Evolutionary conservation across 2,329 filamentous ascomycete species (phyloP).

Genomic region (Aspergillus versicolor): DNA sequence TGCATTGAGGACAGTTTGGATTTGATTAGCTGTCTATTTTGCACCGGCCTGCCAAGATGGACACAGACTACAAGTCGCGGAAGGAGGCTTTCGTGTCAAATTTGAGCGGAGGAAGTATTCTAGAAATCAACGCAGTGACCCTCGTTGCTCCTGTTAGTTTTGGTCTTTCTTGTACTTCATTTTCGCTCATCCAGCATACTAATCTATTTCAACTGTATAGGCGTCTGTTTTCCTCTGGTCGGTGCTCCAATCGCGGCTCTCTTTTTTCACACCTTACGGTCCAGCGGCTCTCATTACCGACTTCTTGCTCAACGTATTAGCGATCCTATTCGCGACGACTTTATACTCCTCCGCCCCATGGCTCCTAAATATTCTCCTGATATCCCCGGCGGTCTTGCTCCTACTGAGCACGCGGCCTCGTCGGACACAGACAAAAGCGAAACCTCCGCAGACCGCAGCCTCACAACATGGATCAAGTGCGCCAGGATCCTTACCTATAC

Average conservation of each 20-base stretch:
- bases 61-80: slow-evolving; percentile 73
- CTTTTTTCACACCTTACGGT: slow-evolving; percentile 77
- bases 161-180: background rate
- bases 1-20: background rate
- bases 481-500: slow-evolving; percentile 66
- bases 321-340: slow-evolving; percentile 80
- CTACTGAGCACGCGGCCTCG: slow-evolving; percentile 44
- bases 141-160: slow-evolving; percentile 75
- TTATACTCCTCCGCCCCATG: slow-evolving; percentile 75
- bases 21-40: background rate
- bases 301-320: slow-evolving; percentile 81
- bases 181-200: slow-evolving; percentile 4
- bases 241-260: slow-evolving; percentile 76
- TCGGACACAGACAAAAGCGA: slow-evolving; percentile 34
- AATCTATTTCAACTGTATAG: slow-evolving; percentile 47
- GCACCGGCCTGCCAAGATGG: slow-evolving; percentile 26
- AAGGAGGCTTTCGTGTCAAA: slow-evolving; percentile 97
- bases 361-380: slow-evolving; percentile 71
- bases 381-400: slow-evolving; percentile 68
- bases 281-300: slow-evolving; percentile 70
- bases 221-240: slow-evolving; percentile 84
- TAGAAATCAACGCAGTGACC: slow-evolving; percentile 84
- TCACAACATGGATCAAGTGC: slow-evolving; percentile 22
- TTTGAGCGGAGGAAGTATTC: slow-evolving; percentile 76
- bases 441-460: slow-evolving; percentile 28